These are phyloP conservation scores for Geosmithia morbida DNA, from an alignment of 2,329 filamentous ascomycete genomes.

Conservation along the genomic window DNA sequence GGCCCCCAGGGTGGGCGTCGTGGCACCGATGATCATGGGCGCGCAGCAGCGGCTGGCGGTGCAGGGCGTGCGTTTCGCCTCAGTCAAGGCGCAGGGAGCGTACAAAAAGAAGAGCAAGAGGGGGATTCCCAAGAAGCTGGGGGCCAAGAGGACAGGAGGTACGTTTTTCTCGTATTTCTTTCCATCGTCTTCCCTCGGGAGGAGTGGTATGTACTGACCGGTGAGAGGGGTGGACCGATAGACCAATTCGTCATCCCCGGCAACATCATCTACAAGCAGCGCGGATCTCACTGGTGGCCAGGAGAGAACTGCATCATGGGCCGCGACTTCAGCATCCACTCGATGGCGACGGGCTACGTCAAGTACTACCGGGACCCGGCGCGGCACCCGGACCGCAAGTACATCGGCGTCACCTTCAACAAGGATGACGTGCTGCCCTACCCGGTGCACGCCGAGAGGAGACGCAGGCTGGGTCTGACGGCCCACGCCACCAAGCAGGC, in stretches of 20 bases:
- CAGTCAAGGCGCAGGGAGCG: slow-evolving; percentile 50
- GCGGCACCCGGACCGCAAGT: slow-evolving; percentile 74
- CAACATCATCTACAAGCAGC: slow-evolving; percentile 96
- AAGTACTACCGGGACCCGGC: slow-evolving; percentile 89
- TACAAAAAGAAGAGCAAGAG: slow-evolving; percentile 50
- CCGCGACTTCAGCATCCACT: slow-evolving; percentile 90
- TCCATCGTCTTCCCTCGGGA: too few species aligned
- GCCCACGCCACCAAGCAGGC: slow-evolving; percentile 29
- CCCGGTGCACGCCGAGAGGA: slow-evolving; percentile 56
- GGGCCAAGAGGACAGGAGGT: slow-evolving; percentile 87
- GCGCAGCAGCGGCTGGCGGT: slow-evolving; percentile 13
- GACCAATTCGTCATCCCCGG: slow-evolving; percentile 89
- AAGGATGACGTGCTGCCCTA: slow-evolving; percentile 69
- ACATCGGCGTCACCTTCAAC: slow-evolving; percentile 85
- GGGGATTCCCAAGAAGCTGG: slow-evolving; percentile 66
- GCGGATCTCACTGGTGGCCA: slow-evolving; percentile 85
- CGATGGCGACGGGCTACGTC: slow-evolving; percentile 75
- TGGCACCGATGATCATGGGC: not conserved
- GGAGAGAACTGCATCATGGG: slow-evolving; percentile 94
- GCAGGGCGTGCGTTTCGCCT: slow-evolving; percentile 37
- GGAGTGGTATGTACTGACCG: not conserved
- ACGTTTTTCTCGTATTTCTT: slow-evolving; percentile 15
- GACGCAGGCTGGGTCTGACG: slow-evolving; percentile 63
- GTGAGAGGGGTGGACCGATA: slow-evolving; percentile 22
- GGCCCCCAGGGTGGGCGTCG: not conserved